phyloP scores from a whole-genome alignment of 176 grass and related monocot genomes.

The Eragrostis nindensis region DNA sequence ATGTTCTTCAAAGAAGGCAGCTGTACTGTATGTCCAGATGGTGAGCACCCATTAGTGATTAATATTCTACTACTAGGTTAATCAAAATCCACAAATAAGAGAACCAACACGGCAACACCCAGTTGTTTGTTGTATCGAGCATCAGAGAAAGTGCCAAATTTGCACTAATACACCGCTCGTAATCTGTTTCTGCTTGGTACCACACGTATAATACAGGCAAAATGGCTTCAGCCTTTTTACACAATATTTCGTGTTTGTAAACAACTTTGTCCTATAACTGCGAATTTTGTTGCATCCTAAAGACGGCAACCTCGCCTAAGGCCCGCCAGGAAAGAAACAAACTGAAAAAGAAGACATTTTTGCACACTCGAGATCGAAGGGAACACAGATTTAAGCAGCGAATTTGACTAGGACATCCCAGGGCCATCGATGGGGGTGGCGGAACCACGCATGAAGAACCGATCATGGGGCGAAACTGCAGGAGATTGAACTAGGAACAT shows the following conservation, averaged over 20 bases:
- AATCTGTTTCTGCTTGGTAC: not conserved
- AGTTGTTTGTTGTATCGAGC: not conserved
- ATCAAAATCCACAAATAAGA: not conserved
- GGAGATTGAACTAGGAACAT: constrained; percentile 21
- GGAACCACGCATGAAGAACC: not conserved
- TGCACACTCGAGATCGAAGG: not conserved
- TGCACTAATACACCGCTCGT: not conserved
- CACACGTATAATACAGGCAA: not conserved
- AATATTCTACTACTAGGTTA: not conserved
- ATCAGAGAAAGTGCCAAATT: not conserved
- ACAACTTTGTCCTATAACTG: not conserved
- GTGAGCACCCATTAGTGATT: not conserved
- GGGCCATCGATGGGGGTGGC: not conserved
- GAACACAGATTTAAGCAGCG: not conserved
- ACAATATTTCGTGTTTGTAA: not conserved
- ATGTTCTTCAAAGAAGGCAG: not conserved
- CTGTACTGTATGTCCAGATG: not conserved
- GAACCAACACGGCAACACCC: not conserved
- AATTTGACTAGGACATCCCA: not conserved
- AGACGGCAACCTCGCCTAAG: not conserved
- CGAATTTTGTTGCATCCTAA: not conserved
- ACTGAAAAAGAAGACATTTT: not conserved
- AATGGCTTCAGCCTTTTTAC: not conserved
- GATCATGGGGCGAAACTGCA: not conserved
- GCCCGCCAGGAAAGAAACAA: not conserved